Evolutionary conservation across 805 yeast species (phyloP).

Genomic region (Kodamaea sagamina): DNA sequence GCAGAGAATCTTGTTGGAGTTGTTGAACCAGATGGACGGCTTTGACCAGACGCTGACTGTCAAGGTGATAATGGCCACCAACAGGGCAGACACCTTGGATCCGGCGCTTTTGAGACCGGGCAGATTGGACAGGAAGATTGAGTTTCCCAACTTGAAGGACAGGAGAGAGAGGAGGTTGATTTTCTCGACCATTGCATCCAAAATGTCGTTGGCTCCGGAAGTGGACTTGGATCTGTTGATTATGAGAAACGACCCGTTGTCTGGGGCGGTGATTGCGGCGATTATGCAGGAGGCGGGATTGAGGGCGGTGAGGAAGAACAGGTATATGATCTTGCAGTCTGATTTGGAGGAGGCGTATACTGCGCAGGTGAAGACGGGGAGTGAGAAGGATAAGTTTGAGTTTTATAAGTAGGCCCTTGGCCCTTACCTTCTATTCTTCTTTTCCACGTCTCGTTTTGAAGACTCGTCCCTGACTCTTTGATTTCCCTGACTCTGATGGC

Average conservation of each 20-base stretch:
- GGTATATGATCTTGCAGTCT: conserved; percentile 93
- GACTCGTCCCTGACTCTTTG: too few species aligned
- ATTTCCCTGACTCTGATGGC: too few species aligned
- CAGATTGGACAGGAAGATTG: conserved; percentile 95
- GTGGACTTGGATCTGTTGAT: conserved; percentile 93
- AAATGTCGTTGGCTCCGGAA: conserved; percentile 97
- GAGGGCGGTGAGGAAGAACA: conserved; percentile 96
- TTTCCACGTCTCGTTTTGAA: too few species aligned
- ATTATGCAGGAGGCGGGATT: conserved; percentile 99
- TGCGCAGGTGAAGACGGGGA: conserved; percentile 92
- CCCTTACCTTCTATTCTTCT: too few species aligned
- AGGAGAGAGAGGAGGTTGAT: conserved; percentile 97
- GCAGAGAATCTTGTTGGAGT: conserved; percentile 93
- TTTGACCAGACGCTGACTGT: conserved; percentile 94
- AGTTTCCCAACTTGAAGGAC: conserved; percentile 93
- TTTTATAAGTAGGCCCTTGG: conserved; percentile 88
- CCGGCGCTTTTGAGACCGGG: conserved; percentile 99
- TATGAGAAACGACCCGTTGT: conserved; percentile 92
- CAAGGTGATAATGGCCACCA: conserved; percentile 98
- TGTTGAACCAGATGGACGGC: conserved; percentile 98
- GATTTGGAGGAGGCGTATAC: conserved; percentile 98
- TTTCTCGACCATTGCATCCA: conserved; percentile 93
- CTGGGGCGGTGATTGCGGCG: conserved; percentile 98
- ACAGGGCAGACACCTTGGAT: conserved; percentile 95
- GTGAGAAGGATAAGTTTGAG: conserved; percentile 95